Conservation (phyloP, 2,329 filamentous ascomycete species). For the Fusarium luffae region DNA sequence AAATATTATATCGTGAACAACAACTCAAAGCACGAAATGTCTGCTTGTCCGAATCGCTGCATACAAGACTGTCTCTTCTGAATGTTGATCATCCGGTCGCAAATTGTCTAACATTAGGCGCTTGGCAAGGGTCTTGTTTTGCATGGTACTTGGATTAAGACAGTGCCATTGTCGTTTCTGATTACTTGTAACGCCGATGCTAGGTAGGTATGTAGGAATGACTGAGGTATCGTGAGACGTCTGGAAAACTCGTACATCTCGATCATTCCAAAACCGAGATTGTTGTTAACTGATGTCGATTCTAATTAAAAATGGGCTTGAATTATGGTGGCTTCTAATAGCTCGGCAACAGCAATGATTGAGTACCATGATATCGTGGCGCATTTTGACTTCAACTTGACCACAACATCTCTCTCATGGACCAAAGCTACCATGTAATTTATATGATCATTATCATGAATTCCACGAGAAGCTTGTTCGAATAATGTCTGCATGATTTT, state of each 20-base stretch:
- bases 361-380: conserved; percentile 7
- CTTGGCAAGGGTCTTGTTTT: not conserved
- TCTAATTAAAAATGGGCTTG: not conserved
- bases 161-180: not conserved
- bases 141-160: not conserved
- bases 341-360: not conserved
- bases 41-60: not conserved
- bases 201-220: not conserved
- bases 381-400: conserved; percentile 1
- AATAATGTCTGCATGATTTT: not conserved
- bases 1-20: not conserved
- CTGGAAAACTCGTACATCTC: not conserved
- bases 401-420: not conserved
- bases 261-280: not conserved
- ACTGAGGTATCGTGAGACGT: not conserved
- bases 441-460: not conserved
- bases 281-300: too few species aligned
- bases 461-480: too few species aligned
- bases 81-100: too few species aligned
- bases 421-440: not conserved
- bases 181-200: not conserved
- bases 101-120: not conserved
- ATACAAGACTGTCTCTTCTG: not conserved
- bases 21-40: not conserved
- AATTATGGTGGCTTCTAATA: too few species aligned